Conservation (phyloP, 352 stramenopile genomes). For the Phytophthora syringae region DNA sequence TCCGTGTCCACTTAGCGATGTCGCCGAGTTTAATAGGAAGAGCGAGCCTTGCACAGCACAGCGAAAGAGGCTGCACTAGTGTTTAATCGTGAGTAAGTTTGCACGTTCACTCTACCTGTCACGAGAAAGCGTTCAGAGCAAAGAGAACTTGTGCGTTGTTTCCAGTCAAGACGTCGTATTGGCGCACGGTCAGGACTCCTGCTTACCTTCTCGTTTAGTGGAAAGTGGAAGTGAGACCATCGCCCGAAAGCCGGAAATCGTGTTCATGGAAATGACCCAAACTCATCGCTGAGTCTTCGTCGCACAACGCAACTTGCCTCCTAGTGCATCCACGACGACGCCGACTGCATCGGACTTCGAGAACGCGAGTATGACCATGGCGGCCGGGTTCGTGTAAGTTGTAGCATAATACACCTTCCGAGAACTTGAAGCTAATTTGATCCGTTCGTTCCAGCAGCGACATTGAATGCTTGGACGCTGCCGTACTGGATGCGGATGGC, state of each 20-base stretch:
- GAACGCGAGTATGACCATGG: conserved; percentile 3
- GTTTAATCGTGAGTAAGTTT: not conserved
- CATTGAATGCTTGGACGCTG: conserved; percentile 28
- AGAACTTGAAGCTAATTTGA: not conserved
- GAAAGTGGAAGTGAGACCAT: not conserved
- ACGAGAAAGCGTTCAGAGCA: conserved; percentile 1
- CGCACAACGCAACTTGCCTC: conserved; percentile 3
- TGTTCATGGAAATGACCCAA: conserved; percentile 14
- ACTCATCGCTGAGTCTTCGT: not conserved
- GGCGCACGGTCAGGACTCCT: conserved; percentile 2
- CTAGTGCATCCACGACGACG: not conserved
- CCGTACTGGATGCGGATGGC: conserved; percentile 27
- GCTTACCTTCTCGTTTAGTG: not conserved
- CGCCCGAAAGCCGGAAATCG: conserved; percentile 8
- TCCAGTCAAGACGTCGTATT: conserved; percentile 1
- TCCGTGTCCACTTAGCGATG: too few relatives aligned
- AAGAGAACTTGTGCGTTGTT: too few relatives aligned
- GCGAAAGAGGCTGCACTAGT: too few relatives aligned
- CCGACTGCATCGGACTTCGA: not conserved
- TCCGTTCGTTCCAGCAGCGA: conserved; percentile 7
- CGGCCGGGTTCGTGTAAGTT: conserved; percentile 16
- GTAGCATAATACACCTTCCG: not conserved
- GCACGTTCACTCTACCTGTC: not conserved
- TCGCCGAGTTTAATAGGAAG: too few relatives aligned
- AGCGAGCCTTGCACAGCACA: too few relatives aligned